phyloP scores from a whole-genome alignment of 768 basidiomycete genomes.

The Podaxis sp. region DNA sequence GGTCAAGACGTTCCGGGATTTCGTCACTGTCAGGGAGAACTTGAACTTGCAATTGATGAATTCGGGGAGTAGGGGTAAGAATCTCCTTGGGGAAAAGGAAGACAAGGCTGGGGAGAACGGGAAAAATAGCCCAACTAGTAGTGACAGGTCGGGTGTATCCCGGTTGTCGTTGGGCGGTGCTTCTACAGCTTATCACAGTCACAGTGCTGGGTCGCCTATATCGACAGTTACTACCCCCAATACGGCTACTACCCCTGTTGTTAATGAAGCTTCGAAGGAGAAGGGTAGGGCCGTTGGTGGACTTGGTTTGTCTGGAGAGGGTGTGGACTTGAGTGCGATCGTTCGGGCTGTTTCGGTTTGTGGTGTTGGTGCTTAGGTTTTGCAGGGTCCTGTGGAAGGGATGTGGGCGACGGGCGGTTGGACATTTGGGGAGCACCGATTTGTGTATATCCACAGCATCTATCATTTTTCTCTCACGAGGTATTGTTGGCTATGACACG shows the following conservation, averaged over 20 bases:
- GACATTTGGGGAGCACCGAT: not conserved
- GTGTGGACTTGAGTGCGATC: conserved; percentile 5
- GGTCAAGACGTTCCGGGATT: conserved; percentile 4
- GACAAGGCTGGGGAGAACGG: not conserved
- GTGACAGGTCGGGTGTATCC: conserved; percentile 7
- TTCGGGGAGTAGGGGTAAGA: not conserved
- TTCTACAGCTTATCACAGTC: not conserved
- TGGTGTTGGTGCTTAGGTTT: not conserved
- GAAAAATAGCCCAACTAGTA: conserved; percentile 9
- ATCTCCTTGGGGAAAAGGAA: not conserved
- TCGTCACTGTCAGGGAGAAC: not conserved
- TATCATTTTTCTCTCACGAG: not conserved
- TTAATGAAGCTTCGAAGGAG: not conserved
- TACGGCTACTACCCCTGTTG: conserved; percentile 5
- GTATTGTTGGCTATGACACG: not conserved
- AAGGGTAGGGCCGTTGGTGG: not conserved
- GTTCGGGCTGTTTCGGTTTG: conserved; percentile 2
- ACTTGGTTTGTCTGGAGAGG: not conserved
- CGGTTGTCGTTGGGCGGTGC: not conserved
- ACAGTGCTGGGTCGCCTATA: not conserved
- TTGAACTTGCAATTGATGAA: not conserved
- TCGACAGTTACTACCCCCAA: conserved; percentile 1
- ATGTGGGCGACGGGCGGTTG: not conserved
- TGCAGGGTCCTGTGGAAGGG: not conserved
- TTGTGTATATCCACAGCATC: not conserved